Evolutionary conservation across 2,329 filamentous ascomycete genomes (phyloP), one percentile per base, ranked within the genome.

Genomic region (Lithohypha guttulata): DNA sequence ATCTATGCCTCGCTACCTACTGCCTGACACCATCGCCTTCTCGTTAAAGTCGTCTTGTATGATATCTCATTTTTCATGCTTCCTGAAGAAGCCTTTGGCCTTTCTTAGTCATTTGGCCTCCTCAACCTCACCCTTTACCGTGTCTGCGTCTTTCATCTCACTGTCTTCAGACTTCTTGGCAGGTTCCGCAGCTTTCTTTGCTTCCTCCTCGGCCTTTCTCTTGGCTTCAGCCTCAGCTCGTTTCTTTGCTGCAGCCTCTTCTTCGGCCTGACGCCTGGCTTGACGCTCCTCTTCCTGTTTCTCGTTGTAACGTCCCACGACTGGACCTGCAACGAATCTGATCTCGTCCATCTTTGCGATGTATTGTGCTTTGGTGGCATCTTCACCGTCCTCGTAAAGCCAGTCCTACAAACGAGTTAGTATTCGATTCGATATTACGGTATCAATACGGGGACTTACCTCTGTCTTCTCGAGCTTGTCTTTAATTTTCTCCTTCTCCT

Each of bases 331-430:
- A 55, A 94, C 74, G 51, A 84, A 77, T 52, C 85, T 83, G 61
- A 98, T 86, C 63, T 98, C 91, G 48, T 96, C 91, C 63, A 91
- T 80, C 77, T 96, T 98, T 65, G 84, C 75, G 46, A 93, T 69
- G 66, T 98, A 98, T 56, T 91, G 75, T 39, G 83, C 86, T 73
- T 96, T 96, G 56, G 82, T 82, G 51, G 86, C 77, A 61, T 98
- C 91, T 48, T 95, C 87, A 44, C 91, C 91, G 41, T 96, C 91
- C 39, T 95, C 89, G 63, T 96, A 96, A 45, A 98, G 73, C 91
- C 91, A 98, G 59, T 98, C 87, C 89, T 96, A 49, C 28, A 42
- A 17, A 13, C n/a, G 41, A 48, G 53, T 57, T 42, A 54, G 51
- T 48, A 45, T 39, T 10, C 15, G 11, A 9, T 10, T 27, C 4